These are phyloP conservation scores for Beauveria medogensis DNA, from an alignment of 2,329 filamentous ascomycete species.

Conservation along the genomic window DNA sequence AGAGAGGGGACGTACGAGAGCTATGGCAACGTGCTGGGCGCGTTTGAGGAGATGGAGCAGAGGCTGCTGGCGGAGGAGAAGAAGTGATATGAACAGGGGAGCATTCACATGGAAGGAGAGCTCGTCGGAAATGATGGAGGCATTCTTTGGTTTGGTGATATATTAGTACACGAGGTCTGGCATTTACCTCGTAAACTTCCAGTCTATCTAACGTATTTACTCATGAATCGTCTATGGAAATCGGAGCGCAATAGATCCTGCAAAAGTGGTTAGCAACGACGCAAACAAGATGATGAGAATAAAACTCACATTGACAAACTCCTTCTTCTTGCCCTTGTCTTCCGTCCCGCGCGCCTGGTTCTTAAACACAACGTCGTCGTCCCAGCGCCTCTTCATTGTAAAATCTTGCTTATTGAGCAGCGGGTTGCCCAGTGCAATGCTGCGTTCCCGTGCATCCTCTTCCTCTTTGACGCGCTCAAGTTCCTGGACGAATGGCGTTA, in stretches of 20 bases:
- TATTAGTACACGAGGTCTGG: conserved; percentile 14
- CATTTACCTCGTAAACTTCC: not conserved
- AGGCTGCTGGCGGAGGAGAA: conserved; percentile 43
- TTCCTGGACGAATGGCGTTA: conserved; percentile 44
- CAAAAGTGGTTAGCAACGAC: conserved; percentile 17
- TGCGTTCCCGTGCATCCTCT: conserved; percentile 72
- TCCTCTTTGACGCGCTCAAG: conserved; percentile 72
- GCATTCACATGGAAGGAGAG: not conserved
- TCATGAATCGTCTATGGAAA: conserved; percentile 97
- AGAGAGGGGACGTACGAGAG: conserved; percentile 62
- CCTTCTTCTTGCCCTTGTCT: conserved; percentile 78
- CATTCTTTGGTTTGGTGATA: conserved; percentile 21
- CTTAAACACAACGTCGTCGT: conserved; percentile 98
- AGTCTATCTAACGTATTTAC: conserved; percentile 50
- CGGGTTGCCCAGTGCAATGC: conserved; percentile 89
- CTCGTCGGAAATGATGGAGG: conserved; percentile 8
- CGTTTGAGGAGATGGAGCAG: conserved; percentile 70
- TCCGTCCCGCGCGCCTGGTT: conserved; percentile 95
- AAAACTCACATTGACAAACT: conserved; percentile 83
- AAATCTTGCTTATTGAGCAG: conserved; percentile 84
- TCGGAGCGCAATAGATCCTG: conserved; percentile 85
- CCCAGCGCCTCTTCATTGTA: conserved; percentile 87
- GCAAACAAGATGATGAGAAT: conserved; percentile 1
- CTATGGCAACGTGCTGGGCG: conserved; percentile 69
- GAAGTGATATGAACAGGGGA: not conserved